Evolutionary conservation across 2,329 filamentous ascomycete species (phyloP), one percentile per base, ranked within the genome.

Genomic region (Alternaria sp.): DNA sequence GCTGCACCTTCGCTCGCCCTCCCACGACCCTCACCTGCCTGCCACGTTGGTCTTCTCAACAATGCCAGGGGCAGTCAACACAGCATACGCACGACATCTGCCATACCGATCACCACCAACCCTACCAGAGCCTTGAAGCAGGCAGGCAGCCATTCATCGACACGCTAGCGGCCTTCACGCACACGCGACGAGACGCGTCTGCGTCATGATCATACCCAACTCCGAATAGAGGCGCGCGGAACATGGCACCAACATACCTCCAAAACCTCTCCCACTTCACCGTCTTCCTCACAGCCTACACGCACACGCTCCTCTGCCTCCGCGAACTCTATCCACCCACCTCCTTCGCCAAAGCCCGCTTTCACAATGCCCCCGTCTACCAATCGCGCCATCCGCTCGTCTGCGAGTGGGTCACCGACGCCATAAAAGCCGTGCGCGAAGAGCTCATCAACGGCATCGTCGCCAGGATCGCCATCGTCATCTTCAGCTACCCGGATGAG

Each of bases 381-480:
- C 93, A 97, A 76, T 94, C 88, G 61, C 90, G 93, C 59, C 93
- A 97, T 78, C 92, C 94, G 0, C 87, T 87, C 69, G 91, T 97
- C 65, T 96, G 92, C 83, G 82, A 88, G 71, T 97, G 94, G 91
- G 88, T 97, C 78, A 87, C 85, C 74, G 91, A 95, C 76, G 92
- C 93, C 66, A 87, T 95, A 42, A 82, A 88, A 63, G 90, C 92
- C 36, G 86, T 93, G 22, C 84, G 87, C 61, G 83, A 82, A 4
- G 90, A 96, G 80, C 84, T 97, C 36, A 84, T 91, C 48, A 52
- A 64, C 3, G 83, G 85, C 66, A 81, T 80, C 56, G 84, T 88
- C 36, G 81, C 84, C 30, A 80, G 81, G 54, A 82, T 88, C 63
- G 84, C 80, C 60, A 81, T 89, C 36, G 86, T 88, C 49, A 83